Conservation (phyloP, 257 asterid species). For the Solanum etuberosum region DNA sequence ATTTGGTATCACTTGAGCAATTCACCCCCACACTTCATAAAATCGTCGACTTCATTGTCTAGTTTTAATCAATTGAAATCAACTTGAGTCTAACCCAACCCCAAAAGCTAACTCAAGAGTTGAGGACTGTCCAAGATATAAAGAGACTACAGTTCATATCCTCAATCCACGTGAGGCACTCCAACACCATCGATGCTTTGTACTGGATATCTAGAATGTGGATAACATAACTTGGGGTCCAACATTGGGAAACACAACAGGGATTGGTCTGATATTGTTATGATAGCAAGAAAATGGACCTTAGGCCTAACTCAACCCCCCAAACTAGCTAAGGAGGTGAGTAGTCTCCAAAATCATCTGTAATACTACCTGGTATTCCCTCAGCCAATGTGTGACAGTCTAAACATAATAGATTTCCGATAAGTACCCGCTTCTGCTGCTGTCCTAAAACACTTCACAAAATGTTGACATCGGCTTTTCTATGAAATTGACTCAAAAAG, state of each 20-base stretch:
- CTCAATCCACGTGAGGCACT: background rate
- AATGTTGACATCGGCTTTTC: background rate
- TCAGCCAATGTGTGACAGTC: background rate
- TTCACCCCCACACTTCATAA: background rate
- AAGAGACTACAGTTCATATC: background rate
- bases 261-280: background rate
- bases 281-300: background rate
- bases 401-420: background rate
- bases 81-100: background rate
- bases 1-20: background rate
- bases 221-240: background rate
- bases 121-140: background rate
- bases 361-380: background rate
- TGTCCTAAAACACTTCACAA: background rate
- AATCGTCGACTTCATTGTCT: background rate
- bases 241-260: background rate
- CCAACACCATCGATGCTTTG: background rate
- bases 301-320: background rate
- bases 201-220: background rate
- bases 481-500: background rate
- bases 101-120: background rate
- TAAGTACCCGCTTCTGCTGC: background rate
- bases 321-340: background rate
- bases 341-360: background rate
- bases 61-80: background rate